Base-by-base conservation (phyloP, 1,284 basidiomycete species). In the Gymnopus androsaceus region DNA sequence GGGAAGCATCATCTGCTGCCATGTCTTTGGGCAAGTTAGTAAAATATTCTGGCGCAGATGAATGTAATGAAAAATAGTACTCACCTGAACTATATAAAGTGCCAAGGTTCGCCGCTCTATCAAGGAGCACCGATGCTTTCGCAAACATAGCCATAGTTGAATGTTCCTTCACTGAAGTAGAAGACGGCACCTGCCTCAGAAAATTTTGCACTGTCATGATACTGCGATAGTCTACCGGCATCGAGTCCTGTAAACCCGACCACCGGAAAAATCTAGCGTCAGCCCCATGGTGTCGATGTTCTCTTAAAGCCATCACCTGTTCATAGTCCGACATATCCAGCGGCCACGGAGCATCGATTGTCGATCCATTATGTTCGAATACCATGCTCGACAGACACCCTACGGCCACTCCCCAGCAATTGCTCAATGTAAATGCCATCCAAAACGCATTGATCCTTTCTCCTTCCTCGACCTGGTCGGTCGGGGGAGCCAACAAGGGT, bases 281-380 rank as follows among this genome's bases (percentile, higher is more conserved):
- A 54, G 53, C 14, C 15, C 46, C 42, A 9, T 33, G 46, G 17
- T 8, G 17, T 33, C 31, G 9, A n/a, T 27, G 28, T 28, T 45
- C 46, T 25, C 27, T 41, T 30, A 12, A 25, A 37, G 12, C 36
- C 41, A 70, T 60, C 61, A 82, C 80, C 65, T 78, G 73, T 59
- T 73, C 67, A 61, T 79, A 81, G 42, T 70, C 67, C n/a, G 71
- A 64, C 58, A 76, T 71, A 46, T 81, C 76, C 47, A 80, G 61
- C n/a, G 82, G 82, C 81, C 82, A 85, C 4, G 82, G 81, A 1
- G 81, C 80, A 60, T 84, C 82, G 12, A 84, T 77, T 55, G 71
- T 72, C 59, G 75, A 72, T 2, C 75, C 75, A 33, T 75, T 75
- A 3, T 74, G 71, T 57, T 79, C 76, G 34, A 79, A 69, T 21